Evolutionary conservation across 2,329 filamentous ascomycete genomes (phyloP), one percentile per base, ranked within the genome.

Genomic region (Pestalotiopsis sp.): DNA sequence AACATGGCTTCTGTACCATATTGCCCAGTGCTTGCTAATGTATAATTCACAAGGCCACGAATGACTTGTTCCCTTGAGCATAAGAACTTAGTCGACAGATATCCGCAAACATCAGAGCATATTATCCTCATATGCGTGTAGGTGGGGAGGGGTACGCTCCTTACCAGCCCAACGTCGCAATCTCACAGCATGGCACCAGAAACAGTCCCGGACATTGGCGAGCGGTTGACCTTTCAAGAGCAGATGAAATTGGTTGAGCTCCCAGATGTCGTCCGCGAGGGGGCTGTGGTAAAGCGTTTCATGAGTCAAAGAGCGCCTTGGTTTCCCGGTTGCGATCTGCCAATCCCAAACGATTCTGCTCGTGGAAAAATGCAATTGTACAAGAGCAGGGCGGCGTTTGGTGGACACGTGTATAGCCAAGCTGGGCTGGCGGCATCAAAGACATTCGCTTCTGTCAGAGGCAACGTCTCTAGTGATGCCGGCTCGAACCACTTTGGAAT

Each of bases 361-460:
- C 27, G 25, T 13, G 70, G 68, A n/a, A 68, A 67, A 38, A 65
- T 66, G 1, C 41, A 73, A 14, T 66, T 66, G 0, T 64, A 56
- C 25, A 45, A 66, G 3, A 72, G 75, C 23, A 67, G 56, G 5
- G 73, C 74, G 1, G 78, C 81, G 2, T 85, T 78, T 71, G 84
- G 84, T 25, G 83, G 82, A 1, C 80, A 84, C 71, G 82, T 84
- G 9, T 84, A 83, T 68, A 77, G 78, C 4, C 84, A 85, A 71
- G 74, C 80, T 3, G 80, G 77, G 3, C 70, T 81, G 67, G 82
- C 80, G 1, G 82, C 79, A 7, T 80, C 77, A 31, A 75, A 75
- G 38, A 75, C 77, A 0, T 76, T 81, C 61, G 74, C 72, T 9
- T 77, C 79, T 17, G 74, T 75, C 5, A 76, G 77, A 66, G 69